A percentile compares a stretch with the other conserved stretches of the same genome.
Evolutionary conservation across 495 filamentous ascomycete genomes (phyloP).

Genomic region (Xylaria nigripes): DNA sequence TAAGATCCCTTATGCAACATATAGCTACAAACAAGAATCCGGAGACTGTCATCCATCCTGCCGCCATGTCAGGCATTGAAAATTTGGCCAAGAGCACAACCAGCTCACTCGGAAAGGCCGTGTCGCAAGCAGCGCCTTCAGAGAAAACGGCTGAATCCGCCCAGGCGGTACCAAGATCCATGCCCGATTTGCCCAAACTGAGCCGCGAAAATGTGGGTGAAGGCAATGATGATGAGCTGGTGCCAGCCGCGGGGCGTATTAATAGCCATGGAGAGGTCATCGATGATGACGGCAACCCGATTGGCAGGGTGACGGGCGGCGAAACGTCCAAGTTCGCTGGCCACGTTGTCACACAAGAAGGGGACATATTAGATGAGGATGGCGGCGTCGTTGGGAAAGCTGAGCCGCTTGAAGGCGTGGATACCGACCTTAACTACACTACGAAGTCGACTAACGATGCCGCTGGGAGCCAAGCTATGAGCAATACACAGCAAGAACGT

Average conservation of each 20-base stretch:
- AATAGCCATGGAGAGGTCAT: constrained; percentile 35
- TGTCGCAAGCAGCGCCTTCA: constrained; percentile 4
- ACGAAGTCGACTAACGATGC: constrained; percentile 14
- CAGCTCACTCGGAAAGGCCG: constrained; percentile 11
- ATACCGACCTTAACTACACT: constrained; percentile 21
- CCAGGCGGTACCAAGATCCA: constrained; percentile 17
- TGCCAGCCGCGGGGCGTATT: constrained; percentile 25
- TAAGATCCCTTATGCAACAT: constrained; percentile 7
- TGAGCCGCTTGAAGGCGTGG: constrained; percentile 34
- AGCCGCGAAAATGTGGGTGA: constrained; percentile 16
- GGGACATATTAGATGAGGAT: constrained; percentile 54
- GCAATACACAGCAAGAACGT: constrained; percentile 1
- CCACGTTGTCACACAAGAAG: constrained; percentile 50
- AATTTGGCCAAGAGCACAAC: constrained; percentile 13
- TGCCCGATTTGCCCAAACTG: constrained; percentile 16
- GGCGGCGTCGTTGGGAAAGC: constrained; percentile 54
- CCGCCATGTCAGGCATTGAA: constrained; percentile 23
- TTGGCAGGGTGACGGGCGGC: constrained; percentile 54
- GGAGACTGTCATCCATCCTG: constrained; percentile 19
- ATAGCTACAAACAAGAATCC: constrained; percentile 16
- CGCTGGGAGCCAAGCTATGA: background rate
- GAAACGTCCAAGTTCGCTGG: constrained; percentile 49
- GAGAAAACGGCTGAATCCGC: background rate
- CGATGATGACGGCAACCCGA: constrained; percentile 42
- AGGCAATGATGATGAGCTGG: constrained; percentile 24